Evolutionary conservation across 371 early-diverging fungal species (phyloP).

Genomic region (Dentiscutata heterogama): DNA sequence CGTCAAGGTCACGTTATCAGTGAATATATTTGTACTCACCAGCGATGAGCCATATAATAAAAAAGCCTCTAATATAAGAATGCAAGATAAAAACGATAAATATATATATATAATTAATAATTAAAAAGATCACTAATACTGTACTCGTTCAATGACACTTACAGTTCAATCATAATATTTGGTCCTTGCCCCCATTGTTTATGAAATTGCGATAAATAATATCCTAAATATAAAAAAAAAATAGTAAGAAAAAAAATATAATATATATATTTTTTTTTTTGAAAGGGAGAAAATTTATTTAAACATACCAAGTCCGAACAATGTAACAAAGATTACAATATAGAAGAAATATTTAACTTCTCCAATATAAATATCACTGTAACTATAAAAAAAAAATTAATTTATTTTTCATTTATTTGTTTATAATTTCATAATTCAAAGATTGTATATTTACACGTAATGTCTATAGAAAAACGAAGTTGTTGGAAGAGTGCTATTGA

Average conservation of each 20-base stretch:
- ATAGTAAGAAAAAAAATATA: neutral
- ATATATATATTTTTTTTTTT: neutral
- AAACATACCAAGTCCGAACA: constrained; percentile 7
- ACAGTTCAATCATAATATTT: neutral
- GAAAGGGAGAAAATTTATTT: neutral
- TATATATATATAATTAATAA: too few species aligned
- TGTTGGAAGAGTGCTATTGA: neutral
- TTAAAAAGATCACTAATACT: neutral
- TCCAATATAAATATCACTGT: neutral
- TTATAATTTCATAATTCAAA: neutral
- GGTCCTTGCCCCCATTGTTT: neutral
- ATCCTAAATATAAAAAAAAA: neutral
- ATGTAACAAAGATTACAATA: neutral
- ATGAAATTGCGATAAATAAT: constrained; percentile 17
- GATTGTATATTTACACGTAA: neutral
- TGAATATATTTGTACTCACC: neutral
- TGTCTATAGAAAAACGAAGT: neutral
- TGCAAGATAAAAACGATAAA: neutral
- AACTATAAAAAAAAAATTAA: neutral
- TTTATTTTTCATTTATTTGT: neutral
- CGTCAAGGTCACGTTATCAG: too few species aligned
- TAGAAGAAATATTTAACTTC: constrained; percentile 13
- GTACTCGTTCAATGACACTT: neutral
- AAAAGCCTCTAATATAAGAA: neutral
- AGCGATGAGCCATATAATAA: neutral